These are phyloP conservation scores for Raffaelea arxii DNA, from an alignment of 2,329 filamentous ascomycete genomes.

Conservation along the genomic window DNA sequence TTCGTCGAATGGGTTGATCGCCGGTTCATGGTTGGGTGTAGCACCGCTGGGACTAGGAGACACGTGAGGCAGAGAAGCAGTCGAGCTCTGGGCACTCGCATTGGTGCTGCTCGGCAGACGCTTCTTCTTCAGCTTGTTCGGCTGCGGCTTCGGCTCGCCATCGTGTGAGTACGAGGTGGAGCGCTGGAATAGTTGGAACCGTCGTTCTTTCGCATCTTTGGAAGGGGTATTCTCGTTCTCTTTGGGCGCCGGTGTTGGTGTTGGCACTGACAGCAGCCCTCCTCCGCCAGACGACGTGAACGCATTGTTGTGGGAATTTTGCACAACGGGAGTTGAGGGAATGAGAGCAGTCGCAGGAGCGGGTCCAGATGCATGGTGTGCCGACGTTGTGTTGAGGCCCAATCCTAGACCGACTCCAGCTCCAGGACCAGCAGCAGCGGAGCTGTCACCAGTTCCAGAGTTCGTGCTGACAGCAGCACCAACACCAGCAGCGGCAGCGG, in stretches of 20 bases:
- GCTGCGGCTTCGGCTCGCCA: constrained; percentile 54
- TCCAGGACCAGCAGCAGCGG: neutral
- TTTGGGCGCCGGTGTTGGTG: constrained; percentile 2
- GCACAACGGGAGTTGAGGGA: too few relatives aligned
- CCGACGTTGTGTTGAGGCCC: neutral
- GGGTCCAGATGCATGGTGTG: too few relatives aligned
- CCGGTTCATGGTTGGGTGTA: constrained; percentile 30
- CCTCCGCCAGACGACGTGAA: too few relatives aligned
- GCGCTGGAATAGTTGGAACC: constrained; percentile 61
- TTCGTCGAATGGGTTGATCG: constrained; percentile 6
- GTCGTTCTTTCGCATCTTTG: constrained; percentile 53
- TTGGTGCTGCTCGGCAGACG: constrained; percentile 65
- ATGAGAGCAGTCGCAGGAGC: too few relatives aligned
- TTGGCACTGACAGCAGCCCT: constrained; percentile 4
- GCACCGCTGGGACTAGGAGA: constrained; percentile 36
- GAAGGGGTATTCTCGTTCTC: constrained; percentile 49
- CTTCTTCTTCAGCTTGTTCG: constrained; percentile 90
- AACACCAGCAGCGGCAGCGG: neutral
- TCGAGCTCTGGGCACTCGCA: constrained; percentile 85
- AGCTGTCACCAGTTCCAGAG: neutral
- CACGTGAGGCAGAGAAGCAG: constrained; percentile 52
- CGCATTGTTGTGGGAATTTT: too few relatives aligned
- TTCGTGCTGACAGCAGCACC: too few relatives aligned
- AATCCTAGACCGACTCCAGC: neutral
- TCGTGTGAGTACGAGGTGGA: constrained; percentile 54